These are phyloP conservation scores for Juglanconis juglandina DNA, from an alignment of 2,329 filamentous ascomycete genomes.

Conservation along the genomic window DNA sequence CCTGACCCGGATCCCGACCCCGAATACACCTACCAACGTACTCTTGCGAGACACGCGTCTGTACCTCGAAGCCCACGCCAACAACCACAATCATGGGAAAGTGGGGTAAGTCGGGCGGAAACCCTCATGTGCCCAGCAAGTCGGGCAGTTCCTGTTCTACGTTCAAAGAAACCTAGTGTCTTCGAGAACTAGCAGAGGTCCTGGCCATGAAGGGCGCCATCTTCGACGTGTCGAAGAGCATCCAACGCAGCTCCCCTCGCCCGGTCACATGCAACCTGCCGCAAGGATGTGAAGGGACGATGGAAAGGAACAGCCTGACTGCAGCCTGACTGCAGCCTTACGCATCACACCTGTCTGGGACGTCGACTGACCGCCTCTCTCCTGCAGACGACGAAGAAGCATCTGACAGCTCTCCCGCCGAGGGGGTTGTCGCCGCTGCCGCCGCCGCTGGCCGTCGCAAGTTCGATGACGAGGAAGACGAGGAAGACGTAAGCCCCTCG, in stretches of 20 bases:
- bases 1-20: not conserved
- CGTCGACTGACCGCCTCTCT: slow-evolving; percentile 23
- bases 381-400: slow-evolving; percentile 35
- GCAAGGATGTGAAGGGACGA: not conserved
- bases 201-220: not conserved
- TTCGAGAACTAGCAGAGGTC: not conserved
- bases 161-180: not conserved
- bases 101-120: slow-evolving; percentile 16
- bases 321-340: not conserved
- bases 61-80: not conserved
- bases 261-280: not conserved
- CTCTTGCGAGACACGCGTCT: no score
- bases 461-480: slow-evolving; percentile 91
- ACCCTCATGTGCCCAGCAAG: not conserved
- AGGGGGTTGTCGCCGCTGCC: slow-evolving; percentile 32
- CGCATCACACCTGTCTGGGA: not conserved
- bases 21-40: no score
- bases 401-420: slow-evolving; percentile 30
- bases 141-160: not conserved
- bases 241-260: not conserved
- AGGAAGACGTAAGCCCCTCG: slow-evolving; percentile 62
- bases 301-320: not conserved
- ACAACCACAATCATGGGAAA: slow-evolving; percentile 13
- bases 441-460: slow-evolving; percentile 49
- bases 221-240: not conserved